These are phyloP conservation scores for Tephrocybe sp. DNA, from an alignment of 768 basidiomycete genomes.

Conservation along the genomic window DNA sequence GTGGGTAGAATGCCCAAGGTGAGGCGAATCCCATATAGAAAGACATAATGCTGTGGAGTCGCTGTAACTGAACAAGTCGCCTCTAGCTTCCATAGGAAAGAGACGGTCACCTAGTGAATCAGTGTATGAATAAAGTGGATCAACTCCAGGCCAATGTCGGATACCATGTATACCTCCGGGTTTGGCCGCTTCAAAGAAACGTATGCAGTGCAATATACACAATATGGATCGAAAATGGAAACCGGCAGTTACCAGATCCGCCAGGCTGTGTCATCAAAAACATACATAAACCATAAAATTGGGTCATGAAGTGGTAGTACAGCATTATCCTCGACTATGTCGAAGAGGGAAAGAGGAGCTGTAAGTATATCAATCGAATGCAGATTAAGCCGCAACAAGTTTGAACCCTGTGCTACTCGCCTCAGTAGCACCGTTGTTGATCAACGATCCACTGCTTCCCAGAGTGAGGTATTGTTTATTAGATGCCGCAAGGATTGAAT, in stretches of 20 bases:
- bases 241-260: neutral
- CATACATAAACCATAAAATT: neutral
- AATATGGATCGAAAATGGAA: neutral
- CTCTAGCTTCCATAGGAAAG: no score
- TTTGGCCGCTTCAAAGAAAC: no score
- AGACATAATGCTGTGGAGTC: no score
- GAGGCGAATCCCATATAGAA: no score
- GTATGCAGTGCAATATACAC: no score
- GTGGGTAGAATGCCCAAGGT: neutral
- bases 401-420: slow-evolving; percentile 26
- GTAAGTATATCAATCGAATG: no score
- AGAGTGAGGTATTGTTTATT: slow-evolving; percentile 29
- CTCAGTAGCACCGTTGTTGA: slow-evolving; percentile 27
- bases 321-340: neutral
- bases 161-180: no score
- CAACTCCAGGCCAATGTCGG: no score
- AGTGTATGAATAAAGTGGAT: no score
- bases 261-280: neutral
- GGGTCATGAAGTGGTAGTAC: neutral
- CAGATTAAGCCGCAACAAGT: slow-evolving; percentile 15
- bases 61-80: no score
- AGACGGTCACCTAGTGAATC: no score
- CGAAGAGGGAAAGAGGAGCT: neutral
- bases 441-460: slow-evolving; percentile 22
- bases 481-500: slow-evolving; percentile 30